Conservation (phyloP, 768 basidiomycete genomes). For the Leccinum incarnatum region DNA sequence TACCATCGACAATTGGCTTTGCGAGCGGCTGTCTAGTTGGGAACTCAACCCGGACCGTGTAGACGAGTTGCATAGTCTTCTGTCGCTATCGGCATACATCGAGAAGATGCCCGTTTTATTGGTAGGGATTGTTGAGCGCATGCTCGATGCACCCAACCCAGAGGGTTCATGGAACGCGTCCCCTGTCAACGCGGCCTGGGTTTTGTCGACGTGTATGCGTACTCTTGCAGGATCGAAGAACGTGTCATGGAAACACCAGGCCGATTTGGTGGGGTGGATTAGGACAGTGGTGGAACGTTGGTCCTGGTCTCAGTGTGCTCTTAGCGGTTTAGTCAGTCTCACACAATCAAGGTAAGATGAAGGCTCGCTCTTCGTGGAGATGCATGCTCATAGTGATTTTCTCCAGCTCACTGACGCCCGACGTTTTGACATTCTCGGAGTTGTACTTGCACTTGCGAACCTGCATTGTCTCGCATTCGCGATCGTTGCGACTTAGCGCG, state of each 20-base stretch:
- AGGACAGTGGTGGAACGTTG: constrained; percentile 16
- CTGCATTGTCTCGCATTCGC: constrained; percentile 72
- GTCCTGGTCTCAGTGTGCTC: constrained; percentile 44
- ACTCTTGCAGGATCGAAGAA: constrained; percentile 40
- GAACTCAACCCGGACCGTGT: constrained; percentile 41
- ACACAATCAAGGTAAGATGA: constrained; percentile 43
- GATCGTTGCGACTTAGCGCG: constrained; percentile 56
- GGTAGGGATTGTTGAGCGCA: constrained; percentile 18
- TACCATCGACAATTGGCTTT: constrained; percentile 49
- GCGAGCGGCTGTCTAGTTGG: constrained; percentile 43
- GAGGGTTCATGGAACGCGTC: constrained; percentile 34
- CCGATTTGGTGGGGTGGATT: constrained; percentile 53
- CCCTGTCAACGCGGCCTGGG: constrained; percentile 48
- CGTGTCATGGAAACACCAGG: constrained; percentile 45
- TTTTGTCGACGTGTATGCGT: constrained; percentile 58
- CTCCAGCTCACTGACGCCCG: constrained; percentile 20
- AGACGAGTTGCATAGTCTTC: constrained; percentile 17
- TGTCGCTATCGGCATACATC: constrained; percentile 31
- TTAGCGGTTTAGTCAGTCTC: constrained; percentile 54
- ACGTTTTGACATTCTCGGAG: constrained; percentile 39
- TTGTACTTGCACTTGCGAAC: constrained; percentile 52
- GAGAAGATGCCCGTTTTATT: constrained; percentile 43
- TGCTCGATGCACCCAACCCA: constrained; percentile 7
- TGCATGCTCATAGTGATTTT: not conserved
- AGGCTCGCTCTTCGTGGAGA: not conserved